Evolutionary conservation across 805 yeast genomes (phyloP).

Genomic region (Yamadazyma sp.): DNA sequence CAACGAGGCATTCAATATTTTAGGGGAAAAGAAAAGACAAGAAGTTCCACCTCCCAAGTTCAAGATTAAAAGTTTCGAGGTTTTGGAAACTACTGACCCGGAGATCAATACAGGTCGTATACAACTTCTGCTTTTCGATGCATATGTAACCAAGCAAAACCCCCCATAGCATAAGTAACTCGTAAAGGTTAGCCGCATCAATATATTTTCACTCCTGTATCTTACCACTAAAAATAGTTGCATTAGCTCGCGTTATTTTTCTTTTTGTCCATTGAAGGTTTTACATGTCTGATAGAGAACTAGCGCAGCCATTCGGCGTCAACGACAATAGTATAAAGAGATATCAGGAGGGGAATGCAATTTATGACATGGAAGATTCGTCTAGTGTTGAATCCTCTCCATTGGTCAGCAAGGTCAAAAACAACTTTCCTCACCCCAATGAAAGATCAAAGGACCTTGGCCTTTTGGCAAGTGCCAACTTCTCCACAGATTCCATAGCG

Average conservation of each 20-base stretch:
- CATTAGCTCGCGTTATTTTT: slow-evolving; percentile 8
- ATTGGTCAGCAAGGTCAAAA: slow-evolving; percentile 4
- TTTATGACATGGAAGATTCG: slow-evolving; percentile 7
- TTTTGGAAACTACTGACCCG: slow-evolving; percentile 34
- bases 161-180: slow-evolving; percentile 28
- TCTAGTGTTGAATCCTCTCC: slow-evolving; percentile 13
- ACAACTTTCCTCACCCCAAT: neutral
- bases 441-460: slow-evolving; percentile 23
- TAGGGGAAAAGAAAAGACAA: slow-evolving; percentile 10
- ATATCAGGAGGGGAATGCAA: neutral
- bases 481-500: slow-evolving; percentile 28
- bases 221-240: too few relatives aligned
- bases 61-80: slow-evolving; percentile 35
- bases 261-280: neutral
- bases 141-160: slow-evolving; percentile 42
- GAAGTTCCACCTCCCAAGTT: slow-evolving; percentile 17
- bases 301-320: slow-evolving; percentile 4
- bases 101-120: slow-evolving; percentile 33
- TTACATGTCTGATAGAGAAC: slow-evolving; percentile 1
- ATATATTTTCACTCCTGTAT: too few relatives aligned
- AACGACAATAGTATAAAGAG: neutral
- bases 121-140: slow-evolving; percentile 40
- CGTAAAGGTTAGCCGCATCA: too few relatives aligned
- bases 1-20: slow-evolving; percentile 14
- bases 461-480: slow-evolving; percentile 38